Conservation (phyloP, 495 filamentous ascomycete species). For the Penicillium psychrofluorescens region DNA sequence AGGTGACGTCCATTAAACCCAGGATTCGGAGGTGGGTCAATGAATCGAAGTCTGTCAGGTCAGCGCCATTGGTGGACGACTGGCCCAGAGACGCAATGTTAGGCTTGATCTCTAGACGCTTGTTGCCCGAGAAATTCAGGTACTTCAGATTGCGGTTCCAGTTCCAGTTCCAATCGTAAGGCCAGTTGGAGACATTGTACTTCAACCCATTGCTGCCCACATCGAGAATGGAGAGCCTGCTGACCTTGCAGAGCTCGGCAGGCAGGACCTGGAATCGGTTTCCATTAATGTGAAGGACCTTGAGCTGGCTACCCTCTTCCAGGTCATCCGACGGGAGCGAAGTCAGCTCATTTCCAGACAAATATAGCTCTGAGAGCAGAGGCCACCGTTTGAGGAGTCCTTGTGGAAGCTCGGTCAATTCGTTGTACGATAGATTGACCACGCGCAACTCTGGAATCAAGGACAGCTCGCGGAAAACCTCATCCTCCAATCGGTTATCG, state of each 20-base stretch:
- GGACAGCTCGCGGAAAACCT: constrained; percentile 84
- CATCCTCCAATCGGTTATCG: constrained; percentile 88
- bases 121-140: constrained; percentile 95
- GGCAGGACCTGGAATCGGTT: constrained; percentile 97
- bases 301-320: constrained; percentile 76
- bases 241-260: constrained; percentile 89
- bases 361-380: constrained; percentile 81
- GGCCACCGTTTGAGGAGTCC: constrained; percentile 82
- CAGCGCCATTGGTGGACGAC: constrained; percentile 49
- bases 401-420: constrained; percentile 83
- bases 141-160: constrained; percentile 92
- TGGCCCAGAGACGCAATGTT: constrained; percentile 48
- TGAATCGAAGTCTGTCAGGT: constrained; percentile 86
- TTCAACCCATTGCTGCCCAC: constrained; percentile 95
- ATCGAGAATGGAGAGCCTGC: constrained; percentile 83
- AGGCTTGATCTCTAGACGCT: constrained; percentile 92
- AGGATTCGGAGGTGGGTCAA: constrained; percentile 81
- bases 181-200: constrained; percentile 99
- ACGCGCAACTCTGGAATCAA: constrained; percentile 78
- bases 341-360: constrained; percentile 92
- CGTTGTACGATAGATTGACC: constrained; percentile 92
- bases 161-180: constrained; percentile 99
- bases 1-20: constrained; percentile 95
- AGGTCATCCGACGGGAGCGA: constrained; percentile 90
- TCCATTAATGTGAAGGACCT: constrained; percentile 88